Conservation (phyloP, 2,329 filamentous ascomycete genomes). For the Colletotrichum lindemuthianum region DNA sequence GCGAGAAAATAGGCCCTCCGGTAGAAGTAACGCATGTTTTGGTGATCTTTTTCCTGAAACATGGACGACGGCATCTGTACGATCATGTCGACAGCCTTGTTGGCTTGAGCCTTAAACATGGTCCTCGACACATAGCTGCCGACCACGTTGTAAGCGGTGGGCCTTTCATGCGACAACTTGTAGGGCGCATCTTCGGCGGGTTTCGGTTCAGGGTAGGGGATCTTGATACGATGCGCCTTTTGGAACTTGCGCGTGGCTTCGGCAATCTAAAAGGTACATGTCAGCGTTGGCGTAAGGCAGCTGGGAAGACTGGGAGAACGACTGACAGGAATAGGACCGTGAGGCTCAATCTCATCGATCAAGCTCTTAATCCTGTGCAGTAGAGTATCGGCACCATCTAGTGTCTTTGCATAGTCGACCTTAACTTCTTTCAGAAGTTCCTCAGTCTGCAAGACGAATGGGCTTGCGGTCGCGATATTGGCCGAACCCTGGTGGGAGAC, state of each 20-base stretch:
- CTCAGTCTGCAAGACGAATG: constrained; percentile 68
- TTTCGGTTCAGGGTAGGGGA: constrained; percentile 86
- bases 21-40: constrained; percentile 93
- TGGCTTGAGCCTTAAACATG: constrained; percentile 71
- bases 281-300: constrained; percentile 21
- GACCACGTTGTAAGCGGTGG: constrained; percentile 83
- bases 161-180: constrained; percentile 81
- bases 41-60: constrained; percentile 94
- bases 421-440: constrained; percentile 66
- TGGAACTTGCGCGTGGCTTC: constrained; percentile 76
- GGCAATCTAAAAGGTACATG: constrained; percentile 60
- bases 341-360: constrained; percentile 61
- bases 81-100: constrained; percentile 79
- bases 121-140: constrained; percentile 87
- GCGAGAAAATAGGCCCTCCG: constrained; percentile 93
- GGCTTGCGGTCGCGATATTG: constrained; percentile 58
- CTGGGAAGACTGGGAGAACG: background rate
- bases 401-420: constrained; percentile 60
- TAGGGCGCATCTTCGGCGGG: constrained; percentile 82
- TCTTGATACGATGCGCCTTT: constrained; percentile 72
- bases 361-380: constrained; percentile 63
- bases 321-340: constrained; percentile 62
- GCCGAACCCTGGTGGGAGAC: constrained; percentile 53
- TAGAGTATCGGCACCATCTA: constrained; percentile 59
- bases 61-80: constrained; percentile 83